Evolutionary conservation across 1,284 basidiomycete species (phyloP), one percentile per base, ranked within the genome.

Genomic region (Cryptococcus wingfieldii): DNA sequence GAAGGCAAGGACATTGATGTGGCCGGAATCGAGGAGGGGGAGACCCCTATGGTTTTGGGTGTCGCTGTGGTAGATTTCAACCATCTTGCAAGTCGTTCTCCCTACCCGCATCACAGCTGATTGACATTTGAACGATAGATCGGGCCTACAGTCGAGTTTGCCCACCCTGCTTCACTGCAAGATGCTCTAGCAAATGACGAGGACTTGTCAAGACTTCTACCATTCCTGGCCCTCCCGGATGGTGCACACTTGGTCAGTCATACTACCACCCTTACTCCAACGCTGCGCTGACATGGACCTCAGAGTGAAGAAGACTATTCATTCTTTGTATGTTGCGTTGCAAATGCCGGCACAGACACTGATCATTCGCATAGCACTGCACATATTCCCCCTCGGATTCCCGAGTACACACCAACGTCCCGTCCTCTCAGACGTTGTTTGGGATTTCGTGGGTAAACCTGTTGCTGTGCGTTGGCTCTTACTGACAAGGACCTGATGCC

Each of bases 151-250:
- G 88, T 96, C 59, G 92, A 97, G 74, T 96, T 87, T 55, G 71
- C 77, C 6, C 77, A 79, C 62, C 81, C 81, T 5, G 62, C 72
- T 79, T 81, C 53, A 78, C 81, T 78, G 4, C 67, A 70, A 62
- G 85, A 86, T 4, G 81, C 82, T 2, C 81, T 94, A 43, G 84
- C 87, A 59, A 83, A 88, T 37, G 86, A 95, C 68, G 87, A 90
- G 60, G 88, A 89, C 66, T 81, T 95, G 47, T 79, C 81, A 39
- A 86, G 87, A 68, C 85, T 92, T 43, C 79, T 99, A 18, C 95
- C 95, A 0, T 98, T 99, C 78, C 82, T 98, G n/a, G 96, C 95
- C 0, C 82, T 99, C 19, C 95, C 95, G 0, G 96, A 99, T 68
- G 95, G 95, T 28, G 93, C 94, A 13, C 95, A 99, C 77, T 77